Evolutionary conservation across 371 early-diverging fungal species (phyloP).

Genomic region (Smittium culicis): DNA sequence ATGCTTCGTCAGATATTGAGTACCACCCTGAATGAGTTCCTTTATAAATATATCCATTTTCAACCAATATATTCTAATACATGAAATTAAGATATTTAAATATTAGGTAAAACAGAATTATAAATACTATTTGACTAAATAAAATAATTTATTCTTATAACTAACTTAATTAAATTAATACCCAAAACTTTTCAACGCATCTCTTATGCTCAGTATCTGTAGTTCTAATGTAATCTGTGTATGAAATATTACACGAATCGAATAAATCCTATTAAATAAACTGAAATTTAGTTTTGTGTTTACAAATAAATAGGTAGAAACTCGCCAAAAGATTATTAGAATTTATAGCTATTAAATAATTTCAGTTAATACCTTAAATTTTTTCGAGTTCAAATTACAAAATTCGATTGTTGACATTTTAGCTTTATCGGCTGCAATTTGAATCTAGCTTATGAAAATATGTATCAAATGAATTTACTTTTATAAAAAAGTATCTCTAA

Average conservation of each 20-base stretch:
- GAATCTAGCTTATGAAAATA: constrained; percentile 56
- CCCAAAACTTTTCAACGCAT: constrained; percentile 67
- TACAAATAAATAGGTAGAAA: too few species aligned
- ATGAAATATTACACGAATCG: constrained; percentile 50
- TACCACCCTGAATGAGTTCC: constrained; percentile 92
- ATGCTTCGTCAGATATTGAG: constrained; percentile 88
- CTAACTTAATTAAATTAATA: too few species aligned
- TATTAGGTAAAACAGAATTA: not conserved
- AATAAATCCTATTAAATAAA: constrained; percentile 37
- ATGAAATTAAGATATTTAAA: not conserved
- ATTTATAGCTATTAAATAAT: too few species aligned
- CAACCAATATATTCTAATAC: constrained; percentile 38
- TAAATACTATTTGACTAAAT: too few species aligned
- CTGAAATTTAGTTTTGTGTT: too few species aligned
- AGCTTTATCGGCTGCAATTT: constrained; percentile 67
- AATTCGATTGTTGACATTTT: constrained; percentile 46
- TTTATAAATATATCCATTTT: constrained; percentile 75
- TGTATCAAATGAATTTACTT: too few species aligned
- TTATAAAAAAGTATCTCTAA: not conserved
- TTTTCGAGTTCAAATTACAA: constrained; percentile 62
- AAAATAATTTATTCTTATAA: too few species aligned
- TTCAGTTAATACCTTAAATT: constrained; percentile 34
- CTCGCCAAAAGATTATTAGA: too few species aligned
- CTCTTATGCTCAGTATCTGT: constrained; percentile 56
- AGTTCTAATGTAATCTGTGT: constrained; percentile 77